phyloP scores from a whole-genome alignment of 1,284 basidiomycete genomes.

The Entoloma clypeatum region DNA sequence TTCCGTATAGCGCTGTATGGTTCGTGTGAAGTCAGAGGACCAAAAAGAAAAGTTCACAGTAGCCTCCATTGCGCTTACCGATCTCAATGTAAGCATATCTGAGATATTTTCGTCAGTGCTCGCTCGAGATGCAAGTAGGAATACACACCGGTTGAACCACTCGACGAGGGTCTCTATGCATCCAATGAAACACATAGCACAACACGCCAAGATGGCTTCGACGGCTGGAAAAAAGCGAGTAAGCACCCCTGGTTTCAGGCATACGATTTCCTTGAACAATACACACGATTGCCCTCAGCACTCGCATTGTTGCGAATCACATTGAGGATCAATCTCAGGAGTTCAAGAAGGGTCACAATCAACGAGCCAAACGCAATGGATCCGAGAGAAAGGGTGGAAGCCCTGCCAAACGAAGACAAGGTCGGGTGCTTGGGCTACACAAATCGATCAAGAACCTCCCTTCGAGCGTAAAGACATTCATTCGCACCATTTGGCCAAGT shows the following conservation, averaged over 20 bases:
- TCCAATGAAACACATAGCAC: constrained; percentile 77
- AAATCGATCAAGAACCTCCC: constrained; percentile 7
- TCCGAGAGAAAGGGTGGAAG: constrained; percentile 83
- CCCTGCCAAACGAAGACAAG: constrained; percentile 68
- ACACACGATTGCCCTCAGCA: constrained; percentile 70
- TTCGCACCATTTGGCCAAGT: constrained; percentile 55
- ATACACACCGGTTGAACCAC: constrained; percentile 75
- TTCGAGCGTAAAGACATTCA: neutral
- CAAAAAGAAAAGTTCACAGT: too few relatives aligned
- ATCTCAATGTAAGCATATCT: constrained; percentile 85
- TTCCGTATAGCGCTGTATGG: constrained; percentile 74
- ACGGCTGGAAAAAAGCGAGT: constrained; percentile 41
- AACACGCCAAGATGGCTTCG: constrained; percentile 73
- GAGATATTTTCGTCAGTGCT: constrained; percentile 2
- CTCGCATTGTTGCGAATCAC: constrained; percentile 66
- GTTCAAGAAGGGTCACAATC: constrained; percentile 83
- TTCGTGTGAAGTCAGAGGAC: constrained; percentile 3
- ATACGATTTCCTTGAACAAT: too few relatives aligned
- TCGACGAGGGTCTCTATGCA: constrained; percentile 69
- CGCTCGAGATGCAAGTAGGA: constrained; percentile 1
- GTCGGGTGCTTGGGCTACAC: constrained; percentile 68
- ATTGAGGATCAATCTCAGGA: constrained; percentile 67
- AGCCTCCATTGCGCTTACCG: too few relatives aligned
- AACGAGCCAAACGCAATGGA: constrained; percentile 89
- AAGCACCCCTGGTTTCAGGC: neutral